phyloP scores from a whole-genome alignment of 2,329 filamentous ascomycete genomes.

The Drechslerella coelobrocha region DNA sequence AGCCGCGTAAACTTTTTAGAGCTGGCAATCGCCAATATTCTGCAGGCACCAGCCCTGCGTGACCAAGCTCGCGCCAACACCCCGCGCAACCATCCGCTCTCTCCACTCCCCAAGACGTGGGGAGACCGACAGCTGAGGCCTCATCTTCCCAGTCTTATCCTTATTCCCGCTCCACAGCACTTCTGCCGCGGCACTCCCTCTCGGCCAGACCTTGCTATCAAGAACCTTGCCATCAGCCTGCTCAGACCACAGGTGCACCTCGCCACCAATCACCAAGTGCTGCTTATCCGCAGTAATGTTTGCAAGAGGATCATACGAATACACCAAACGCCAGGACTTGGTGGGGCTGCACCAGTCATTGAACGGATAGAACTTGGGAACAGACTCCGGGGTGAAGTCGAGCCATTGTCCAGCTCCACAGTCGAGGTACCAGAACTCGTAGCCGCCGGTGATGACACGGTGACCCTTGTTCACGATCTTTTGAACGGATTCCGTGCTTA shows the following conservation, averaged over 20 bases:
- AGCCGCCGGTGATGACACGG: constrained; percentile 76
- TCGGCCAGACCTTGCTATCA: constrained; percentile 79
- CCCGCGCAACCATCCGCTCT: constrained; percentile 74
- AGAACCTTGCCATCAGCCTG: constrained; percentile 76
- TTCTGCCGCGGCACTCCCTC: constrained; percentile 75
- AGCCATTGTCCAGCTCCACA: constrained; percentile 82
- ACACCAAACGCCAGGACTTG: constrained; percentile 81
- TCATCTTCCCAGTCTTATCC: constrained; percentile 71
- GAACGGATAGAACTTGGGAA: constrained; percentile 73
- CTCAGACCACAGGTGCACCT: constrained; percentile 82
- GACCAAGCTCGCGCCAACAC: constrained; percentile 65
- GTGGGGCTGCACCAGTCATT: constrained; percentile 79
- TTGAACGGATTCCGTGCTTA: constrained; percentile 68
- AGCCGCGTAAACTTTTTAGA: neutral
- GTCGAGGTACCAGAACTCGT: constrained; percentile 83
- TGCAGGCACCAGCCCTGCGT: constrained; percentile 55
- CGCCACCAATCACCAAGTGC: constrained; percentile 77
- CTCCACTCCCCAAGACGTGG: constrained; percentile 76
- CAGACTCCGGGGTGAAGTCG: constrained; percentile 67
- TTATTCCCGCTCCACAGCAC: constrained; percentile 78
- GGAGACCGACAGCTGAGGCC: constrained; percentile 73
- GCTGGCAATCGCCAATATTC: constrained; percentile 52
- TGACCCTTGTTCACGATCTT: constrained; percentile 69
- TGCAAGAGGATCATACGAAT: constrained; percentile 76
- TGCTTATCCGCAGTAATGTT: constrained; percentile 69